Base-by-base conservation (phyloP, 176 grass and related monocot genomes). In the Carex pumila region DNA sequence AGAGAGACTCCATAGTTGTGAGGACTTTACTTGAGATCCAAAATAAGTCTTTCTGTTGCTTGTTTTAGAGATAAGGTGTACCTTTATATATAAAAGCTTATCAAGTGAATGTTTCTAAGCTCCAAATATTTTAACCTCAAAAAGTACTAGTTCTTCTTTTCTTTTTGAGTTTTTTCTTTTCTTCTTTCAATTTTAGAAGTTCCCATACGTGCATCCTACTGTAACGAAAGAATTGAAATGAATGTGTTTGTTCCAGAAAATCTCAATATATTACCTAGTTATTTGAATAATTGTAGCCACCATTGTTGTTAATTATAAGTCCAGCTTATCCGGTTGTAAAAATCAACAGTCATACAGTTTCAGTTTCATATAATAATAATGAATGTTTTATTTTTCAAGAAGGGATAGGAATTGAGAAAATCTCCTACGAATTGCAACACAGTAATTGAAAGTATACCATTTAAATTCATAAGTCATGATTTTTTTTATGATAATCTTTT, bases 21-120 rank as follows among this genome's bases (percentile, higher is more conserved):
- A 68, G 13, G 55, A 59, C 47, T 70, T 70, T 54, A 12, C 61
- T 84, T 84, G 43, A 70, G 32, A 84, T 71, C 41, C n/a, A 84
- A 84, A 72, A 22, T 72, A 49, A 13, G 69, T 72, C 41, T 47
- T 65, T 32, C 39, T 72, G 41, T 72, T 72, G 39, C 69, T 72
- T 72, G 69, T 50, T 72, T n/a, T 11, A 21, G 43, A 72, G 25
- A 72, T 72, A 72, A 72, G 41, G 69, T 12, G 17, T 45, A 72
- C 6, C 15, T 49, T 72, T 68, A 36, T 68, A 39, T 68, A 68
- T 5, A 68, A 39, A 36, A 21, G 18, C 37, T 49, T 72, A 13
- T 72, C 25, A 45, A 19, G 15, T 71, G 37, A 19, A 71, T 43
- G 5, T 12, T 18, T 13, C 14, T 45, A 45, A 71, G 37, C 7